Evolutionary conservation across 140 eudicot genomes (phyloP).

Genomic region (Artemisia princeps): DNA sequence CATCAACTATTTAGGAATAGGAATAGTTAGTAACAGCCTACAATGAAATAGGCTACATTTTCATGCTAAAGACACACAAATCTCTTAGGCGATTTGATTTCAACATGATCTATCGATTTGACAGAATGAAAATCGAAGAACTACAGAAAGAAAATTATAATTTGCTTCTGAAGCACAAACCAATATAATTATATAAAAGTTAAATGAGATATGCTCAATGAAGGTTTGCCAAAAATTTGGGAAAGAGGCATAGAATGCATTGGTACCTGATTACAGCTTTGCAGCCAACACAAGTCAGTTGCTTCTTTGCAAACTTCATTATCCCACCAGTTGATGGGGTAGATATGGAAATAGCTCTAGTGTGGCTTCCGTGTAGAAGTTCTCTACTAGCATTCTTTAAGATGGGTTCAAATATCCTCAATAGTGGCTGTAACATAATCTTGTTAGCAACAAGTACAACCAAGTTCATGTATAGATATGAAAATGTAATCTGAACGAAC

Average conservation of each 20-base stretch:
- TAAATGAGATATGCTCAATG: neutral
- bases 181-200: neutral
- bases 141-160: neutral
- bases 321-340: slow-evolving; percentile 92
- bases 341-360: slow-evolving; percentile 82
- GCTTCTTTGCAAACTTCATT: slow-evolving; percentile 93
- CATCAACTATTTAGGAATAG: too few species aligned
- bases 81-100: neutral
- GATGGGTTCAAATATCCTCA: slow-evolving; percentile 93
- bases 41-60: neutral
- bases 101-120: neutral
- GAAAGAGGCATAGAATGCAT: neutral
- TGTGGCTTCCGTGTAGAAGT: slow-evolving; percentile 87
- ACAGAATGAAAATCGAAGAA: neutral
- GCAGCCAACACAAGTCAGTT: slow-evolving; percentile 89
- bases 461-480: neutral
- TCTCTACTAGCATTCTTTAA: slow-evolving; percentile 84
- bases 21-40: neutral
- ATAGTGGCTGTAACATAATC: slow-evolving; percentile 60
- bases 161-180: neutral
- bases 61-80: neutral
- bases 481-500: slow-evolving; percentile 33
- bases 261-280: slow-evolving; percentile 73
- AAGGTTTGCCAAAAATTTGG: neutral
- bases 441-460: neutral